A percentile compares a stretch with the other conserved stretches of the same genome.
Evolutionary conservation across 768 basidiomycete species (phyloP).

Genomic region (Rubroboletus pulcherrimus): DNA sequence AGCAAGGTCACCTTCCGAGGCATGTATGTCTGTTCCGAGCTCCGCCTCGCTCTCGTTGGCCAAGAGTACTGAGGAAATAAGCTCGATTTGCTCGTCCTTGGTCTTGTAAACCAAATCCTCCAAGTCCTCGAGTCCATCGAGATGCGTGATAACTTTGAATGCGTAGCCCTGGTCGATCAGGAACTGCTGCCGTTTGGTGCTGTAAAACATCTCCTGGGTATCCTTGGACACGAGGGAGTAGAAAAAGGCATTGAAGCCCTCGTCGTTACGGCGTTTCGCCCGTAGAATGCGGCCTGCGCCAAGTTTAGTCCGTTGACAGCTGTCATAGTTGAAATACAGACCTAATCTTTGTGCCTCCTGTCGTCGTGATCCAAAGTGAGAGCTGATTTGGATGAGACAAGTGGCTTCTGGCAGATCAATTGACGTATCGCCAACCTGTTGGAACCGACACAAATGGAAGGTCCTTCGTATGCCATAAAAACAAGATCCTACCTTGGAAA

Average conservation of each 20-base stretch:
- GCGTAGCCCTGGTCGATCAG: constrained; percentile 98
- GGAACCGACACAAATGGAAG: constrained; percentile 14
- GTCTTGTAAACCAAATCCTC: constrained; percentile 90
- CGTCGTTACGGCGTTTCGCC: constrained; percentile 96
- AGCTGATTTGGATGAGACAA: constrained; percentile 98
- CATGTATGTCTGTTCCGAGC: constrained; percentile 77
- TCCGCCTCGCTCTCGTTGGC: constrained; percentile 91
- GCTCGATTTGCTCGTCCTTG: constrained; percentile 90
- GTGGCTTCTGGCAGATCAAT: constrained; percentile 99
- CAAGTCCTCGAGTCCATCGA: constrained; percentile 85
- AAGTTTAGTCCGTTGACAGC: constrained; percentile 11
- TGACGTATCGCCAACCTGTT: constrained; percentile 93
- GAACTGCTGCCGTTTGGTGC: constrained; percentile 97
- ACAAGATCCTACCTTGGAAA: constrained; percentile 73
- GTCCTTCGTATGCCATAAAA: constrained; percentile 4
- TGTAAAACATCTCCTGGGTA: constrained; percentile 99
- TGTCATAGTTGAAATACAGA: constrained; percentile 33
- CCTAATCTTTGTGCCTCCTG: constrained; percentile 97
- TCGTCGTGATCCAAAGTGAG: constrained; percentile 95
- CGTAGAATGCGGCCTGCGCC: constrained; percentile 84
- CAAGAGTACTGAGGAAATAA: constrained; percentile 87
- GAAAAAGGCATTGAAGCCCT: constrained; percentile 99
- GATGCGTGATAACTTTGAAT: constrained; percentile 98
- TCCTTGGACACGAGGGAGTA: constrained; percentile 99
- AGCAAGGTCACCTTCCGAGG: constrained; percentile 79